A percentile compares a stretch with the other conserved stretches of the same genome.
These are phyloP conservation scores for Aspergillus intermedius DNA, from an alignment of 2,329 filamentous ascomycete genomes.

Conservation along the genomic window DNA sequence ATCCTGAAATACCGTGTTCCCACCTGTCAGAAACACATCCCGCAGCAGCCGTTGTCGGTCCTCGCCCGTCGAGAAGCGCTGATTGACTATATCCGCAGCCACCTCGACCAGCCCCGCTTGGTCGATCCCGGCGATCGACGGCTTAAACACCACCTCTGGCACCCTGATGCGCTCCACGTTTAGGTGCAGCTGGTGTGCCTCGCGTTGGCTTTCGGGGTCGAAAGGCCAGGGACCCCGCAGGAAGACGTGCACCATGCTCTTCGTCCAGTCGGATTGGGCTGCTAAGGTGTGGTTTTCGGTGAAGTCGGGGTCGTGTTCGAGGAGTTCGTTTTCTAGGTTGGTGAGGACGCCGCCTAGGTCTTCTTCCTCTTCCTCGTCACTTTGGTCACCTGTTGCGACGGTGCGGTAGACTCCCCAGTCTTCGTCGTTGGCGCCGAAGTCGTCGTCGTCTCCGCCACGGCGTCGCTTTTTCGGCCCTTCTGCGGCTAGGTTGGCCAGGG, in stretches of 20 bases:
- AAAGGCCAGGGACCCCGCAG: constrained; percentile 80
- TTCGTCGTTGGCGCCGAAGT: constrained; percentile 93
- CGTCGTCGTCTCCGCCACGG: constrained; percentile 85
- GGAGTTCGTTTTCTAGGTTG: constrained; percentile 72
- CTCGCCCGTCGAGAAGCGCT: constrained; percentile 58
- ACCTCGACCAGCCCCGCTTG: constrained; percentile 93
- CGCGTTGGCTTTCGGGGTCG: constrained; percentile 68
- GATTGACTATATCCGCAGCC: constrained; percentile 77
- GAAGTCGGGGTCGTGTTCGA: constrained; percentile 80
- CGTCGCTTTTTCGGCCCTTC: constrained; percentile 81
- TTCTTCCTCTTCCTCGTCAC: constrained; percentile 87
- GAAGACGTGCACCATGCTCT: constrained; percentile 84
- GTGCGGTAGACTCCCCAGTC: constrained; percentile 97
- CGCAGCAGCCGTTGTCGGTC: constrained; percentile 65
- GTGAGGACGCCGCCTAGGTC: constrained; percentile 70
- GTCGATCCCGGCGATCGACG: constrained; percentile 82
- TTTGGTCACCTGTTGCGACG: constrained; percentile 71
- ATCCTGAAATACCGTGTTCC: constrained; percentile 75
- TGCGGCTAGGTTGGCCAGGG: constrained; percentile 88
- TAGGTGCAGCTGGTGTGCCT: constrained; percentile 84
- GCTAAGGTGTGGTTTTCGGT: constrained; percentile 88
- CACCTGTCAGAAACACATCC: constrained; percentile 92
- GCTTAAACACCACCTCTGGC: constrained; percentile 88
- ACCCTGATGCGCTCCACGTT: constrained; percentile 95
- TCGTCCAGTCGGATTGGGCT: constrained; percentile 92